Conservation (phyloP, 225 moss, liverwort and hornwort species). For the Sphagnum contortum region DNA sequence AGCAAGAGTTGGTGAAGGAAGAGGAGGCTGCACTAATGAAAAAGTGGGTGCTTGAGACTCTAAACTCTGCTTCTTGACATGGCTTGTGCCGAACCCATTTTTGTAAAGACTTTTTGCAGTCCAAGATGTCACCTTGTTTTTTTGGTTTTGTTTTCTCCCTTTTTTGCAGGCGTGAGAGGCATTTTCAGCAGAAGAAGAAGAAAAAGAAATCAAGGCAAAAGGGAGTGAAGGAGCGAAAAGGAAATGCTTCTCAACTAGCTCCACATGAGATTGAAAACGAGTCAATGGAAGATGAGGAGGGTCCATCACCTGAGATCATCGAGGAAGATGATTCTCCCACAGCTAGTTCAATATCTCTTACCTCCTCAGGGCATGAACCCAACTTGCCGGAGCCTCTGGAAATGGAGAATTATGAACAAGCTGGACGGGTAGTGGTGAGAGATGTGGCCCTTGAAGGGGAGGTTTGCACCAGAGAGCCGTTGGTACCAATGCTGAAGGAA, state of each 20-base stretch:
- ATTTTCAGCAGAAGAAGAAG: constrained; percentile 49
- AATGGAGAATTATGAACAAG: constrained; percentile 14
- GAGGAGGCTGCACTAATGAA: constrained; percentile 69
- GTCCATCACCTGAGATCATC: constrained; percentile 24
- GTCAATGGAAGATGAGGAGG: constrained; percentile 38
- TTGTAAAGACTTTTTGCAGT: no score
- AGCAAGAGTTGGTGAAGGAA: constrained; percentile 71
- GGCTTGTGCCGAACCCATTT: no score
- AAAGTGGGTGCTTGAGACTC: constrained; percentile 11
- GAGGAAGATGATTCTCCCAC: constrained; percentile 65
- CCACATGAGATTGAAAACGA: constrained; percentile 41
- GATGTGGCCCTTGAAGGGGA: constrained; percentile 9
- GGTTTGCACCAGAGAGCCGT: not conserved
- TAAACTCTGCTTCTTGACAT: no score
- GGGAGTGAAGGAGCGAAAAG: constrained; percentile 35
- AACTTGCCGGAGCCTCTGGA: constrained; percentile 24
- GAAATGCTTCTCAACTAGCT: constrained; percentile 6
- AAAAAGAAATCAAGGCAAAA: constrained; percentile 66
- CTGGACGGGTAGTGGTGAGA: constrained; percentile 8
- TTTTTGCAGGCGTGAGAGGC: constrained; percentile 33
- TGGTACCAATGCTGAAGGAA: not conserved
- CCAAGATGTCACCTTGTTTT: no score
- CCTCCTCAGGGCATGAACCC: constrained; percentile 32
- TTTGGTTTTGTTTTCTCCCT: no score
- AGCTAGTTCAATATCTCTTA: constrained; percentile 47